Evolutionary conservation across 345 rosid genomes (phyloP), one percentile per base, ranked within the genome.

Genomic region (Hibiscus trionum): DNA sequence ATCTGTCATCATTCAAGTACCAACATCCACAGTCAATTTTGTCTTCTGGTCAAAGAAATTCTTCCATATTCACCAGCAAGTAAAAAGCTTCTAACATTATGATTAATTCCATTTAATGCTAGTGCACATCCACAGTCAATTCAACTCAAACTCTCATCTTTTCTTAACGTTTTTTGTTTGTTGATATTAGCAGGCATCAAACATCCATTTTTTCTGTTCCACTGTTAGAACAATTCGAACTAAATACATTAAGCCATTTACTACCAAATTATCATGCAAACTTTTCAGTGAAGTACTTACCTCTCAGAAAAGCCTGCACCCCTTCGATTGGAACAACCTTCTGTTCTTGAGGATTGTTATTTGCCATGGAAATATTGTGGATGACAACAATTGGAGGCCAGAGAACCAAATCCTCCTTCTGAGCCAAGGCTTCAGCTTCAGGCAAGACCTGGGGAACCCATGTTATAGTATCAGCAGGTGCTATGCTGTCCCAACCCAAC

Each of bases 341-440:
- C 68, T 78, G 79, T 15, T 83, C 81, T 19, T 49, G 71, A 35
- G 78, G 78, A 69, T 74, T 67, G 29, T 74, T n/a, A 33, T 73
- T 81, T 64, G 79, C 76, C 70, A 84, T 73, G 70, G 85, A 81
- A 68, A 72, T 84, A 72, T 84, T 83, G 66, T 84, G 85, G 63
- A 88, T 50, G 63, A 86, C 47, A 35, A 86, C 80, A 12, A 82
- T 78, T 10, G 90, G 87, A 16, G 90, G 90, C 90, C 90, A 88
- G 49, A 86, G 84, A 56, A 86, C 82, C 64, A 86, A 83, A 77
- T 86, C 87, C 68, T 84, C 85, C 72, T 81, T 83, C 84, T 80
- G 59, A 58, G 80, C 72, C 26, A 62, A 67, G 52, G 85, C 86
- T 75, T 84, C 84, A 70, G 78, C 77, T 21, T 76, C 67, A 21